Percentiles rank a stretch among this genome's conserved stretches.
Evolutionary conservation across 768 basidiomycete genomes (phyloP).

Genomic region (Xerocomus potaroensis): DNA sequence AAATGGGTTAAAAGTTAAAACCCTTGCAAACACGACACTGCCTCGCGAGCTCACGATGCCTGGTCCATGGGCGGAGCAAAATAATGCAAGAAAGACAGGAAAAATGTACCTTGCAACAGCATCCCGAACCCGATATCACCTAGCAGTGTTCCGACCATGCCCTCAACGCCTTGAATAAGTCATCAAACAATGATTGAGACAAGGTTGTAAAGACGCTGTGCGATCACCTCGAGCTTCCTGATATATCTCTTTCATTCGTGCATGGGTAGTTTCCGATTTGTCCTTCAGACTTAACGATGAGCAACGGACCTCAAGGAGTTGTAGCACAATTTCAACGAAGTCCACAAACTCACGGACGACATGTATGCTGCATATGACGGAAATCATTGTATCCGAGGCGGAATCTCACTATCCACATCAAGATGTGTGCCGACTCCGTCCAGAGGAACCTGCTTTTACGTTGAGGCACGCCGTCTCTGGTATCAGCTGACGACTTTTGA

Average conservation of each 20-base stretch:
- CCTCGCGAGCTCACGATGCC: conserved; percentile 20
- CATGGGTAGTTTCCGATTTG: not conserved
- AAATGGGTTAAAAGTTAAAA: too few relatives aligned
- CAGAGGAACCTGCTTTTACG: conserved; percentile 56
- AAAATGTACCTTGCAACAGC: conserved; percentile 2
- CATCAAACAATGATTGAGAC: conserved; percentile 44
- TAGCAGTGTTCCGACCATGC: not conserved
- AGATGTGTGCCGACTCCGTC: conserved; percentile 58
- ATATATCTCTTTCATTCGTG: conserved; percentile 26
- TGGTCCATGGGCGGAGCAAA: conserved; percentile 22
- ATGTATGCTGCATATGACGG: conserved; percentile 40
- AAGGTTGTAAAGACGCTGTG: conserved; percentile 45
- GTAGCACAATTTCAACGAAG: conserved; percentile 51
- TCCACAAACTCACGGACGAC: conserved; percentile 48
- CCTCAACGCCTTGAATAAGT: conserved; percentile 10
- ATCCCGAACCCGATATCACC: not conserved
- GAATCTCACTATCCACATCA: conserved; percentile 59
- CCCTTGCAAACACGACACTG: too few relatives aligned
- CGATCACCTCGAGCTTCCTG: conserved; percentile 49
- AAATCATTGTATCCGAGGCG: conserved; percentile 49
- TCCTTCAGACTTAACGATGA: conserved; percentile 47
- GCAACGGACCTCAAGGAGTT: conserved; percentile 61
- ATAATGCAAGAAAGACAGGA: conserved; percentile 12
- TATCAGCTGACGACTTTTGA: not conserved
- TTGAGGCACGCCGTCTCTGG: conserved; percentile 33